Evolutionary conservation across 345 rosid species (phyloP), one percentile per base, ranked within the genome.

Genomic region (Syzygium aromaticum): DNA sequence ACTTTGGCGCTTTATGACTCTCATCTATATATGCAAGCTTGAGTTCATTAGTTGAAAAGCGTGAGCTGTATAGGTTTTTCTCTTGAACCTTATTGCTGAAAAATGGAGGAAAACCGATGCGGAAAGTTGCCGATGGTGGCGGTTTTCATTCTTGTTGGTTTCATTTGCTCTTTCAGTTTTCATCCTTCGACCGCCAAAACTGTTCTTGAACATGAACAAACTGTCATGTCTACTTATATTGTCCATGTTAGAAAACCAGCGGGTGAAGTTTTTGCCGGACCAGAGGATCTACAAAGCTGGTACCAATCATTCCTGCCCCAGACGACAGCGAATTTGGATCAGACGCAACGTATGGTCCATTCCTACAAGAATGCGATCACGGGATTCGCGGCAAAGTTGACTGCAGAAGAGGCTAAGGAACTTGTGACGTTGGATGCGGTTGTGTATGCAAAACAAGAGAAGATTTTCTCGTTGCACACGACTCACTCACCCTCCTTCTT

Each of bases 401-500:
- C 87, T 2, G 84, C 87, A 9, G 30, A 23, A 1, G 92, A 92
- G 84, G 91, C 84, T 2, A 86, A 86, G 59, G 88, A 86, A 25
- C 86, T 88, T 89, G 56, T 57, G n/a, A 38, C 6, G 46, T 88
- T 61, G 21, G 88, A 89, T 11, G 92, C 90, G 7, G 89, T 90
- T 28, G 46, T 90, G 3, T 88, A 82, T 12, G 90, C 88, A 7
- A 61, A 52, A 19, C 30, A 51, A 7, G 87, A 89, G 57, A 28
- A 54, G 30, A 40, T 77, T 6, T 52, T 78, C 14, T 83, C 86
- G 0, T 77, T 92, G 86, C 94, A 92, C 86, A 92, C 93, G 73
- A 92, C 94, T 9, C 92, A 86, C 82, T 88, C 93, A 27, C 93
- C 93, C 2, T 33, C 54, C 54, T 91, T 92, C 88, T 57, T 90